Base-by-base conservation (phyloP, 2,329 filamentous ascomycete genomes). In the Aspergillus pseudoterreus region DNA sequence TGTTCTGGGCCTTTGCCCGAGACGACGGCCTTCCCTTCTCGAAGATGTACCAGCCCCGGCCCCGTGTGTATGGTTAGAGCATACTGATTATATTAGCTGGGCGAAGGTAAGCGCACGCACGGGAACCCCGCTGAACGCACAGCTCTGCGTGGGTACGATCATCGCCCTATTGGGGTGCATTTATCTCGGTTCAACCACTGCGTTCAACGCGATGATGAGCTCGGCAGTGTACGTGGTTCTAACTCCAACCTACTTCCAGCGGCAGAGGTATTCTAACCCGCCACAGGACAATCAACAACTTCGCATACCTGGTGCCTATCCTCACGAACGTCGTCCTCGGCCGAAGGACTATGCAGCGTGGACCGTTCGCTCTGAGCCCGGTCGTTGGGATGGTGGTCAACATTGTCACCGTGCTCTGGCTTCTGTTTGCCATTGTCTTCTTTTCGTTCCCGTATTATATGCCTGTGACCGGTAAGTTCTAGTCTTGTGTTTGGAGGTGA, bases 171-270 rank as follows among this genome's bases (percentile, higher is more conserved):
- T 89, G 0, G 85, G 84, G 0, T 76, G 75, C 33, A 82, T 89
- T 35, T 87, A 87, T 51, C 77, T 88, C 1, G 85, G 82, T n/a
- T 83, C 77, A 33, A 79, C 75, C 2, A 85, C 83, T 0, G 86
- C 86, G 0, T 89, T 89, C 67, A 81, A 82, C 43, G 84, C 85
- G 0, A 68, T 69, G 67, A 62, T 69, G 52, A 48, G 56, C 43
- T 60, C 57, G 0, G 53, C 61, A 9, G 59, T 62, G 59, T 60
- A 54, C 12, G 50, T 39, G 35, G 15, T 9, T 6, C 6, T 5
- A 11, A 6, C 12, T 6, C 35, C 2, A 4, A 15, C 12, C 14
- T 38, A 38, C 3, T 19, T 19, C 3, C 19, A 19, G 2, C 1
- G 2, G 27, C 27, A 30, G 27, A 30, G 3, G 1, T 30, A 8